Percentiles rank a stretch among this genome's conserved stretches.
Evolutionary conservation across 1,284 basidiomycete genomes (phyloP).

Genomic region (Tremellales sp.): DNA sequence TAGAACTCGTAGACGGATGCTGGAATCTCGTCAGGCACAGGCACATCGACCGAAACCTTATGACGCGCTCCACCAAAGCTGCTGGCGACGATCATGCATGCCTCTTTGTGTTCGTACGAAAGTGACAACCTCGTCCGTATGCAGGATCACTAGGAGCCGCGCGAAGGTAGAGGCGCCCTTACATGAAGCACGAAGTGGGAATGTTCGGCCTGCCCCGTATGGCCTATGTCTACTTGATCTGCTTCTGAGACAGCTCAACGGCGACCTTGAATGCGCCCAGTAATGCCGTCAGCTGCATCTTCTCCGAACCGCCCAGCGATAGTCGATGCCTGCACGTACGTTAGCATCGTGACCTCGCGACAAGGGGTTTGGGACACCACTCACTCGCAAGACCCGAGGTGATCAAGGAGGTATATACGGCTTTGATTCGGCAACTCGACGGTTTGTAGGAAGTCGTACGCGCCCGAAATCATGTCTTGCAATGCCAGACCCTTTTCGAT

Average conservation of each 20-base stretch:
- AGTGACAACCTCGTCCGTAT: too few species aligned
- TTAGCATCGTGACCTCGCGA: neutral
- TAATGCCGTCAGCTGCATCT: slow-evolving; percentile 87
- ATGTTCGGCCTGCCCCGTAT: too few species aligned
- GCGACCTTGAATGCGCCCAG: slow-evolving; percentile 91
- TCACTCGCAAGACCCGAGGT: slow-evolving; percentile 84
- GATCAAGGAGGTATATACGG: slow-evolving; percentile 87
- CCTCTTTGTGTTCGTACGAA: too few species aligned
- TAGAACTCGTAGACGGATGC: too few species aligned
- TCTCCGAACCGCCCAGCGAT: slow-evolving; percentile 89
- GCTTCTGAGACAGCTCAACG: slow-evolving; percentile 59
- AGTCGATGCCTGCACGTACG: slow-evolving; percentile 77
- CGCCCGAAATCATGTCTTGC: slow-evolving; percentile 89
- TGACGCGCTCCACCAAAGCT: too few species aligned
- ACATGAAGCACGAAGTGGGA: neutral
- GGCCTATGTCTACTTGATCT: slow-evolving; percentile 10
- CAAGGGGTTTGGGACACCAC: too few species aligned
- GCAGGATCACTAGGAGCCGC: too few species aligned
- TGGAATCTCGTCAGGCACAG: too few species aligned
- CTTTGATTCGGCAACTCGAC: slow-evolving; percentile 80
- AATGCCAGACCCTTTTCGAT: slow-evolving; percentile 88
- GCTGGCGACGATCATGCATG: too few species aligned
- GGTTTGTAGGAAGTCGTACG: slow-evolving; percentile 84
- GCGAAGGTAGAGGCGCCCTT: neutral
- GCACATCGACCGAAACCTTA: too few species aligned